Conservation (phyloP, 2,329 filamentous ascomycete species). For the Colletotrichum karsti region DNA sequence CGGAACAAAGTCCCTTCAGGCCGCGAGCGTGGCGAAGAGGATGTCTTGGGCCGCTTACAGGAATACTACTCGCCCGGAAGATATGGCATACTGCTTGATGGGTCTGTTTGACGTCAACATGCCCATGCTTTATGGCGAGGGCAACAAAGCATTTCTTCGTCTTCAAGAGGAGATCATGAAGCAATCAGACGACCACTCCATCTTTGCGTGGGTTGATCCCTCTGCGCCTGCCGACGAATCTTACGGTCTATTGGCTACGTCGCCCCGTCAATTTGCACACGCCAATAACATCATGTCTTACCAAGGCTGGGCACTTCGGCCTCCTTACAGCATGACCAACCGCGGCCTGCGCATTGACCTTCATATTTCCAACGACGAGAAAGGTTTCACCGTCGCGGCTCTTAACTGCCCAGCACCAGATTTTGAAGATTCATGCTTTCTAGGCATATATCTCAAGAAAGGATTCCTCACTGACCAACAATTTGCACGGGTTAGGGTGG, state of each 20-base stretch:
- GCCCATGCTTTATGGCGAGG: background rate
- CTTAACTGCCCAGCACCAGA: background rate
- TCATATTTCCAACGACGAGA: background rate
- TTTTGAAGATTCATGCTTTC: background rate
- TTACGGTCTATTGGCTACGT: background rate
- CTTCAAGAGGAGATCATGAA: background rate
- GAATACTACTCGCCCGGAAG: background rate
- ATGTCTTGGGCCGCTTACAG: background rate
- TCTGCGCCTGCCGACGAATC: background rate
- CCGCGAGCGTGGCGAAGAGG: background rate
- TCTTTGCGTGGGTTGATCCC: background rate
- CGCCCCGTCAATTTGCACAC: background rate
- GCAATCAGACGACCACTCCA: background rate
- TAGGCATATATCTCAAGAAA: background rate
- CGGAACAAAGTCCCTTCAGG: background rate
- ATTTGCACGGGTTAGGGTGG: background rate
- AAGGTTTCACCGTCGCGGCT: background rate
- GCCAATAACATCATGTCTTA: background rate
- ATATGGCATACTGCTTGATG: background rate
- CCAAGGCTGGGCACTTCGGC: background rate
- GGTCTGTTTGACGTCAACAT: background rate
- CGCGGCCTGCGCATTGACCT: background rate
- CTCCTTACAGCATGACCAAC: background rate
- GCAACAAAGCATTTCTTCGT: background rate
- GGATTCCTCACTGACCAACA: background rate